Base-by-base conservation (phyloP, 805 yeast species). In the Candida maesae region DNA sequence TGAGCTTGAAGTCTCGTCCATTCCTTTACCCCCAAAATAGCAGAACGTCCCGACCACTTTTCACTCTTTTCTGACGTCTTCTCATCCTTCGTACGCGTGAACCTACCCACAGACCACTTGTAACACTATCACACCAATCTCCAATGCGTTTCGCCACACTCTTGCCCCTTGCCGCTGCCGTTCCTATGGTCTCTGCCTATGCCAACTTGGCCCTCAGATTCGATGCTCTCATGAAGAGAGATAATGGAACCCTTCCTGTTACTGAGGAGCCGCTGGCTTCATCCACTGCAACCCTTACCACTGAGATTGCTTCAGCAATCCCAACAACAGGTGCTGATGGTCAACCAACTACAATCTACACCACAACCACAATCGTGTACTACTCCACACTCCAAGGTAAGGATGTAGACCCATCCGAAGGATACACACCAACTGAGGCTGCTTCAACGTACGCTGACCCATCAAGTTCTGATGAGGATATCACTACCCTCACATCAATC, bases 391-490 rank as follows among this genome's bases (percentile, higher is more conserved):
- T 68, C 79, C n/a, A n/a, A n/a, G n/a, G n/a, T n/a, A n/a, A 71
- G 77, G 62, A 82, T 82, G 20, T 74, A 76, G 81, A 52, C 31
- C 18, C 18, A 17, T 14, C 31, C 65, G 76, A 25, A 76, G 84
- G 84, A 62, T 79, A 38, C 23, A 51, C 56, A 13, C 44, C 44
- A 21, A 42, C 52, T 9, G 38, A 35, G 15, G 29, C 47, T 2
- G 44, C 31, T 12, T 32, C 52, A 11, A 39, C 45, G 7, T 37
- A 46, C 23, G 23, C 29, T 23, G 47, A 38, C 12, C 38, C 44
- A 10, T 19, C 47, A 14, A n/a, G 17, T 16, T 13, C 26, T 32
- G 33, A 11, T 18, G 35, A 21, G 20, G 29, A 21, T 15, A 48
- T 39, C 17, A 61, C 82, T 3, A 53, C 78, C 18, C 66, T 78